Conservation (phyloP, 352 stramenopile genomes). For the Aphanomyces cochlioides region DNA sequence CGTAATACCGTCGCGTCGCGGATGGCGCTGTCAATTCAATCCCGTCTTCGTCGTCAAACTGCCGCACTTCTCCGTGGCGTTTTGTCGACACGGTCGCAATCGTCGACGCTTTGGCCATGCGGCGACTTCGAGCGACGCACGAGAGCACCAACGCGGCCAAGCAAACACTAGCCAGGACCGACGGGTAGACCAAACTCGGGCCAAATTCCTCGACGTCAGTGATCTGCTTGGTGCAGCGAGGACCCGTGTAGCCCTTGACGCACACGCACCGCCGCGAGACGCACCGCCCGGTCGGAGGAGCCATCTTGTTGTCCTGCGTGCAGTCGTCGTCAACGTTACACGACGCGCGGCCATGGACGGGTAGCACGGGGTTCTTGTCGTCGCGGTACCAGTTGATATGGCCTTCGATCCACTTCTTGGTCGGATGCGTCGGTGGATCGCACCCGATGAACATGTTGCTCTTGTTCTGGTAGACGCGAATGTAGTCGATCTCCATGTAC, state of each 20-base stretch:
- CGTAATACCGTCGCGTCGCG: neutral
- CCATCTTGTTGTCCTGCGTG: constrained; percentile 33
- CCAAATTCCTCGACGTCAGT: neutral
- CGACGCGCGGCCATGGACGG: constrained; percentile 42
- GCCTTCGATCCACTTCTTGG: constrained; percentile 49
- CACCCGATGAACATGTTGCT: constrained; percentile 48
- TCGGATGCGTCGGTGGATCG: constrained; percentile 49
- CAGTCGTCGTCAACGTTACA: constrained; percentile 47
- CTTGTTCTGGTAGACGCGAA: constrained; percentile 36
- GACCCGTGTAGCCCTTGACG: constrained; percentile 32
- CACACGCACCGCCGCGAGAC: constrained; percentile 48
- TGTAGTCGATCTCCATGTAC: constrained; percentile 76
- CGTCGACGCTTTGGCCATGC: neutral
- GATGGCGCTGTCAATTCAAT: neutral
- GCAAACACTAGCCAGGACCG: neutral
- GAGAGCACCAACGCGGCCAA: neutral
- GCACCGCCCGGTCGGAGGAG: constrained; percentile 41
- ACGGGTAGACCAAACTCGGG: neutral
- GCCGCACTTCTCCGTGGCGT: neutral
- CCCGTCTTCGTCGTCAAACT: neutral
- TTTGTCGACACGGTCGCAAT: neutral
- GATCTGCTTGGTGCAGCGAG: constrained; percentile 15
- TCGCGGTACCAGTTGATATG: constrained; percentile 52
- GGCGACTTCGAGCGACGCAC: neutral
- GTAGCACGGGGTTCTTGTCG: constrained; percentile 41